Percentiles rank a stretch among this genome's conserved stretches.
Conservation (phyloP, 1,284 basidiomycete species). For the Sporisorium scitamineum region DNA sequence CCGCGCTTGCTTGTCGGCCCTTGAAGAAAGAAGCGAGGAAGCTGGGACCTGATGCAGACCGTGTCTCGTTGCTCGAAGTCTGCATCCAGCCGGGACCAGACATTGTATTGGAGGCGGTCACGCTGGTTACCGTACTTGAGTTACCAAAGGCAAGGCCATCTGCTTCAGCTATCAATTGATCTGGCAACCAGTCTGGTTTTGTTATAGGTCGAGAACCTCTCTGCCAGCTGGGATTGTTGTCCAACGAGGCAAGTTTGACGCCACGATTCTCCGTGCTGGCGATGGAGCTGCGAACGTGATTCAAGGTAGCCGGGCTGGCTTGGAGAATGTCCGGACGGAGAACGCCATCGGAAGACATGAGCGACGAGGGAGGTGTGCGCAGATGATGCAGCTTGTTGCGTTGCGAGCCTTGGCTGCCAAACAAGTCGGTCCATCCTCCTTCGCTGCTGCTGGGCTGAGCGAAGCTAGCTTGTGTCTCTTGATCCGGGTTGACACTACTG, state of each 20-base stretch:
- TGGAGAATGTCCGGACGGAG: conserved; percentile 18
- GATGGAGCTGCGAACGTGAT: conserved; percentile 22
- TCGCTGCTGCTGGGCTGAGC: conserved; percentile 15
- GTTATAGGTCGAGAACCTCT: conserved; percentile 18
- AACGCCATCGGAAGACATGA: conserved; percentile 25
- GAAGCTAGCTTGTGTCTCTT: conserved; percentile 32
- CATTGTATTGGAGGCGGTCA: background rate
- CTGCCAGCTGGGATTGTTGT: conserved; percentile 27
- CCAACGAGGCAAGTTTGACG: conserved; percentile 22
- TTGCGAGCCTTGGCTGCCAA: conserved; percentile 39
- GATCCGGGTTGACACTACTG: conserved; percentile 17
- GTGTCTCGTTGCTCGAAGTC: conserved; percentile 34
- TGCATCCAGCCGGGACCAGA: conserved; percentile 49
- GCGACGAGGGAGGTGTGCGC: conserved; percentile 24
- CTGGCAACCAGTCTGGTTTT: conserved; percentile 37
- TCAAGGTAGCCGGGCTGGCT: conserved; percentile 21
- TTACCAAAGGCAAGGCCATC: conserved; percentile 9
- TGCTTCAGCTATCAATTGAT: conserved; percentile 8
- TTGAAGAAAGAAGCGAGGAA: conserved; percentile 45
- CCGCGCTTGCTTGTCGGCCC: conserved; percentile 27
- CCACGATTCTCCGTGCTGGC: conserved; percentile 30
- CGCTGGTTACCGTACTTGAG: background rate
- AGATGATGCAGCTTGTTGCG: conserved; percentile 36
- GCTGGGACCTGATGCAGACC: conserved; percentile 25
- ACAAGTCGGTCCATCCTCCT: conserved; percentile 28